These are phyloP conservation scores for Chalara sp. DNA, from an alignment of 2,329 filamentous ascomycete genomes.

Conservation along the genomic window DNA sequence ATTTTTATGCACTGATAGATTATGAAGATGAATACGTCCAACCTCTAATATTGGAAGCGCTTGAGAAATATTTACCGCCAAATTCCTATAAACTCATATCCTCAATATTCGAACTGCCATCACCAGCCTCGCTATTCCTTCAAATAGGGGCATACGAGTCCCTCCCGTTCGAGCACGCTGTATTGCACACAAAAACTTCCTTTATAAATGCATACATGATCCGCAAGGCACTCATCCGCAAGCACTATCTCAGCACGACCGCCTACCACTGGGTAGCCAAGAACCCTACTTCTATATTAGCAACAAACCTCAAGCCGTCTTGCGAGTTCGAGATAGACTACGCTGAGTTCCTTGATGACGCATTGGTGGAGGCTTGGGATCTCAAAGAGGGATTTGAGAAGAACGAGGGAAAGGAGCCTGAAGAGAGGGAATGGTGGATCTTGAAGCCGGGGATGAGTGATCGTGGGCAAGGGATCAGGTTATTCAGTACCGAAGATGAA, in stretches of 20 bases:
- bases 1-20: constrained; percentile 66
- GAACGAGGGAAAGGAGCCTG: constrained; percentile 45
- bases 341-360: constrained; percentile 92
- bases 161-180: constrained; percentile 74
- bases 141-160: constrained; percentile 84
- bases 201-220: constrained; percentile 90
- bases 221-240: constrained; percentile 91
- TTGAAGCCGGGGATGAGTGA: constrained; percentile 98
- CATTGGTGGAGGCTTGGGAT: constrained; percentile 84
- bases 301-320: constrained; percentile 64
- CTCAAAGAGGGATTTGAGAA: constrained; percentile 68
- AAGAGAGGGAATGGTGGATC: constrained; percentile 84
- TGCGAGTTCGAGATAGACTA: constrained; percentile 94
- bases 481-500: constrained; percentile 81
- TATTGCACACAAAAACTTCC: constrained; percentile 51
- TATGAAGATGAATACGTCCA: constrained; percentile 90
- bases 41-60: constrained; percentile 70
- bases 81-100: constrained; percentile 49
- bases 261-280: constrained; percentile 83
- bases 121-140: constrained; percentile 34
- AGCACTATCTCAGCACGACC: constrained; percentile 85
- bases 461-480: constrained; percentile 81
- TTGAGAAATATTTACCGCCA: constrained; percentile 54
- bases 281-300: constrained; percentile 64
- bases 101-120: constrained; percentile 30